These are phyloP conservation scores for Centaurea solstitialis DNA, from an alignment of 129 eudicot species.

Conservation along the genomic window DNA sequence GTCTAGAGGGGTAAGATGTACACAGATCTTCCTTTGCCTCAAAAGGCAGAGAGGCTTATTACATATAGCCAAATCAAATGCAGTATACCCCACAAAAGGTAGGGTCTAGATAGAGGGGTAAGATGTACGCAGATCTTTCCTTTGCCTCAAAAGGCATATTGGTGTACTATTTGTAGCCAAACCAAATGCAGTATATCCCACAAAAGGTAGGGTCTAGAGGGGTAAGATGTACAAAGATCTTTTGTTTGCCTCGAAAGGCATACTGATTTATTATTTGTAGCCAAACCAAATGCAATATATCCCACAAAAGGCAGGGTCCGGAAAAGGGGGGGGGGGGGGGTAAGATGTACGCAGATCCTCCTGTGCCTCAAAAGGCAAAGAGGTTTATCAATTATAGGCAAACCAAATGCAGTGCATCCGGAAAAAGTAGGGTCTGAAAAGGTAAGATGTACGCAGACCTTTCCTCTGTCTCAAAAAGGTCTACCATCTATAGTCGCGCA, in stretches of 20 bases:
- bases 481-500: neutral
- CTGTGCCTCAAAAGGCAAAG: neutral
- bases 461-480: neutral
- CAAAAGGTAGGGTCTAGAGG: neutral
- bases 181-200: neutral
- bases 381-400: neutral
- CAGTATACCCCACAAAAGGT: neutral
- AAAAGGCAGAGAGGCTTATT: neutral
- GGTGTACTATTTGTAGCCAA: neutral
- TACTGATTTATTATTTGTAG: neutral
- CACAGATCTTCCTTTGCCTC: no score
- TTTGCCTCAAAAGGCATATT: neutral
- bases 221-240: neutral
- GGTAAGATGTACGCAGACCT: neutral
- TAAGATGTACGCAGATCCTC: neutral
- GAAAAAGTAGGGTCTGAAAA: neutral
- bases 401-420: neutral
- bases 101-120: neutral
- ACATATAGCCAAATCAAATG: neutral
- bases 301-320: neutral
- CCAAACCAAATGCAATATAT: neutral
- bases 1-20: neutral
- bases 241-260: neutral
- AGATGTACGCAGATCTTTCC: neutral
- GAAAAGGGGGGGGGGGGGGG: no score